Base-by-base conservation (phyloP, 2,329 filamentous ascomycete species). In the Sarocladium oryzae region DNA sequence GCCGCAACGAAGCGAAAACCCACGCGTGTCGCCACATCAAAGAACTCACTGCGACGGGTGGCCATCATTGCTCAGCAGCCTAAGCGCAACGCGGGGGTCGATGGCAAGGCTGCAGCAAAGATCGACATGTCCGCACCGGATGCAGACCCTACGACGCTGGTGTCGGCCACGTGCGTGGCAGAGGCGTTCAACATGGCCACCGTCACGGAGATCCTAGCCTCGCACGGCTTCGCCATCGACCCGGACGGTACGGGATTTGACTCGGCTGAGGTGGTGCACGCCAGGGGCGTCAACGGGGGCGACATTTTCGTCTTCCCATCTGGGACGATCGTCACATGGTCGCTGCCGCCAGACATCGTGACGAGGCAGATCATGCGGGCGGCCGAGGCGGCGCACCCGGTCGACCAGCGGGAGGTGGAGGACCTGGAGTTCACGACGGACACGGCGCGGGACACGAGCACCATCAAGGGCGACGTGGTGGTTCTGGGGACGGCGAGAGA, bases 261-360 rank as follows among this genome's bases (percentile, higher is more conserved):
- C 57, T 70, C 75, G 43, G 73, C 74, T 56, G 81, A 84, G 60
- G 80, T 85, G 5, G 77, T 85, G 46, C 82, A 85, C 61, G 82
- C 81, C 6, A 72, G 79, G 49, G 75, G 75, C 8, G 73, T 77
- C 53, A 78, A 81, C 63, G 76, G 82, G 53, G 91, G 90, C 30
- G 93, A 99, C 69, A 82, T 97, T 49, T 97, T 97, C 63, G 85
- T 99, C 52, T 99, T 99, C 58, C 90, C 92, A 8, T 96, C 91
- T 0, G 93, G 93, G 10, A 95, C 91, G 11, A 79, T 97, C 7
- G 93, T 97, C 5, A 86, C 89, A 21, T 99, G 93, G 93, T 88
- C 88, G 4, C 76, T 96, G 1, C 85, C 89, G 1, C 80, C 89
- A 54, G 82, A 86, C 52, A 81, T 89, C 16, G 85, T 90, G 15